Evolutionary conservation across 805 yeast species (phyloP).

Genomic region (Cyberlindnera nakhonratchasimensis): DNA sequence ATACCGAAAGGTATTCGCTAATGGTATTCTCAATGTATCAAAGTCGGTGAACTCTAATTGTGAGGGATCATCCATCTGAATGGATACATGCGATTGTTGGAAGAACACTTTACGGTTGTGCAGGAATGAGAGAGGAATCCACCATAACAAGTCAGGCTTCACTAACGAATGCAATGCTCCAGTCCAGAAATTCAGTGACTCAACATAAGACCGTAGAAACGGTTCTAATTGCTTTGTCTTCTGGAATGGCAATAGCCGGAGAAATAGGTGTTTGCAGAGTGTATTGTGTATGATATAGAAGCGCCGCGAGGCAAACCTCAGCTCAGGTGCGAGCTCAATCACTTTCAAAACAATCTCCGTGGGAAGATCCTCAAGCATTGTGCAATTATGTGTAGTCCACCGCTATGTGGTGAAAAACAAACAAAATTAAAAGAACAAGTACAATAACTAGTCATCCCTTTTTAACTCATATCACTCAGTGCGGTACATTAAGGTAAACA

Average conservation of each 20-base stretch:
- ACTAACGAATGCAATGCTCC: constrained; percentile 36
- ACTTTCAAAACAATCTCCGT: constrained; percentile 41
- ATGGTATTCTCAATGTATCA: neutral
- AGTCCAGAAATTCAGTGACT: constrained; percentile 31
- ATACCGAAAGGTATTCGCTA: constrained; percentile 12
- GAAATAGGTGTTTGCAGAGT: constrained; percentile 38
- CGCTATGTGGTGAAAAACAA: too few relatives aligned
- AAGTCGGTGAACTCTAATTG: neutral
- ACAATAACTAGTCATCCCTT: too few relatives aligned
- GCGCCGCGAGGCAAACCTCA: constrained; percentile 37
- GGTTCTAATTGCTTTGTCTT: too few relatives aligned
- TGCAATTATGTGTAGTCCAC: neutral
- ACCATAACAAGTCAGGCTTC: constrained; percentile 38
- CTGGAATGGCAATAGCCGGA: constrained; percentile 25
- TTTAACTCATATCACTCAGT: neutral
- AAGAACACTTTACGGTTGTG: constrained; percentile 53
- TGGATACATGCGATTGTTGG: constrained; percentile 33
- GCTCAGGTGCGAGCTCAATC: constrained; percentile 32
- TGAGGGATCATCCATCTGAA: constrained; percentile 21
- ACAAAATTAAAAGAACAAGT: too few relatives aligned
- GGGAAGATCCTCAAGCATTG: constrained; percentile 32
- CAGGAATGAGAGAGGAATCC: constrained; percentile 46
- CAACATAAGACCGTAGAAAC: too few relatives aligned
- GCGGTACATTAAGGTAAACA: neutral
- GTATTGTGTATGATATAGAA: constrained; percentile 51